A percentile compares a stretch with the other conserved stretches of the same genome.
These are phyloP conservation scores for Lachnellula subtilissima DNA, from an alignment of 2,329 filamentous ascomycete species.

Conservation along the genomic window DNA sequence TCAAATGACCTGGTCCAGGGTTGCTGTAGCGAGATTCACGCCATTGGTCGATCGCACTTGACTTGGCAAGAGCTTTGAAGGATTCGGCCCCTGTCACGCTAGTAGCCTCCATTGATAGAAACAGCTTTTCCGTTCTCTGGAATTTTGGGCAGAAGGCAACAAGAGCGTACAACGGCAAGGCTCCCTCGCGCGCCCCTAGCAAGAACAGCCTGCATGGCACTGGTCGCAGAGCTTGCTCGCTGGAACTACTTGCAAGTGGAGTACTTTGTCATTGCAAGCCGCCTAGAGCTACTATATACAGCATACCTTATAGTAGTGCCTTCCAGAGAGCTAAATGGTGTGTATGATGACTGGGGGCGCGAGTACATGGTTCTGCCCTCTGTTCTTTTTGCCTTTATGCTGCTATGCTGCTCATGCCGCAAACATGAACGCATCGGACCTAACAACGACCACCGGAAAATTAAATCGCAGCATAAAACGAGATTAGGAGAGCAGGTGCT, in stretches of 20 bases:
- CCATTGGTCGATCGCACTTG: slow-evolving; percentile 6
- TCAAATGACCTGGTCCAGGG: background rate
- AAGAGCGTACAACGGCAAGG: background rate
- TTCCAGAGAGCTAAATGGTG: background rate
- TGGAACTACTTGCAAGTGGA: background rate
- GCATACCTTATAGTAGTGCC: background rate
- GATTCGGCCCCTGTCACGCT: slow-evolving; percentile 7
- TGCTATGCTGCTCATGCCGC: background rate
- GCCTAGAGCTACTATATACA: background rate
- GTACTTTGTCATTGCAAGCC: background rate
- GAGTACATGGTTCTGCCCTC: background rate
- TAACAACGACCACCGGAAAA: background rate
- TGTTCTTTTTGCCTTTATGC: background rate
- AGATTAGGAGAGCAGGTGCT: background rate
- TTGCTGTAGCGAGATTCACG: background rate
- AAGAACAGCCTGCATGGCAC: background rate
- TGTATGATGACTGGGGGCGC: background rate
- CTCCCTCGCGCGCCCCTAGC: background rate
- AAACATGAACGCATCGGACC: background rate
- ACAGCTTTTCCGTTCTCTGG: slow-evolving; percentile 1
- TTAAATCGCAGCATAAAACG: background rate
- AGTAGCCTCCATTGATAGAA: slow-evolving; percentile 1
- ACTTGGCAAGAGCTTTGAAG: slow-evolving; percentile 10
- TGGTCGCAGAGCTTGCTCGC: background rate
- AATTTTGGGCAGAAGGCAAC: background rate